phyloP scores from a whole-genome alignment of 768 basidiomycete genomes.

The Vishniacozyma victoriae region DNA sequence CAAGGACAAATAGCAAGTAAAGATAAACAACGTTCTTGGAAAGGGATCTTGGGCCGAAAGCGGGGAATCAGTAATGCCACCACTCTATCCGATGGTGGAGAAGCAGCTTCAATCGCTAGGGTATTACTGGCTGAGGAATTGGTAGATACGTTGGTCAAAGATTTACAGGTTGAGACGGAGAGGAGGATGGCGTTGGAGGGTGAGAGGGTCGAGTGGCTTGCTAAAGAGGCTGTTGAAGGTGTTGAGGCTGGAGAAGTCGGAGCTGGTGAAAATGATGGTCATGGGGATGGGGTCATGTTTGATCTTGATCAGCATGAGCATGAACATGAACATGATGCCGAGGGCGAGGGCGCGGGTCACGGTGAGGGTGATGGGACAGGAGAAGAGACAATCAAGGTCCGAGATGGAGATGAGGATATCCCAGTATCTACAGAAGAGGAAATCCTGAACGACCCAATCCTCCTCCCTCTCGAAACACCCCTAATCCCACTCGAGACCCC shows the following conservation, averaged over 20 bases:
- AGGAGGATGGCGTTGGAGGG: constrained; percentile 37
- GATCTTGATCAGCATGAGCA: constrained; percentile 21
- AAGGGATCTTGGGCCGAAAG: constrained; percentile 7
- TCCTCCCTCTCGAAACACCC: constrained; percentile 1
- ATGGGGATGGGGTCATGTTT: constrained; percentile 18
- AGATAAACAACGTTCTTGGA: constrained; percentile 18
- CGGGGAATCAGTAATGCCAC: neutral
- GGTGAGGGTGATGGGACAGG: neutral
- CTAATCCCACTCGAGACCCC: constrained; percentile 10
- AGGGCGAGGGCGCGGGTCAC: neutral
- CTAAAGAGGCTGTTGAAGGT: constrained; percentile 31
- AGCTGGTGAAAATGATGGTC: constrained; percentile 4
- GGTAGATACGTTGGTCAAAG: constrained; percentile 37
- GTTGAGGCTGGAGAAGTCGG: neutral
- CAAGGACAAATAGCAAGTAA: constrained; percentile 2
- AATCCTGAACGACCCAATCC: no score
- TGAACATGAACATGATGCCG: neutral
- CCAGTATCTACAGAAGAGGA: neutral
- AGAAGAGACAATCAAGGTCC: no score
- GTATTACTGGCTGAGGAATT: constrained; percentile 45
- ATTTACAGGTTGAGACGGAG: constrained; percentile 42
- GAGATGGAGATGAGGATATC: no score
- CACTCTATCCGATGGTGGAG: constrained; percentile 2
- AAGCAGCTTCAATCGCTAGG: constrained; percentile 28
- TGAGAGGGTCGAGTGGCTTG: constrained; percentile 39